A percentile compares a stretch with the other conserved stretches of the same genome.
phyloP scores from a whole-genome alignment of 805 yeast genomes.

The Allodekkera sacchari region DNA sequence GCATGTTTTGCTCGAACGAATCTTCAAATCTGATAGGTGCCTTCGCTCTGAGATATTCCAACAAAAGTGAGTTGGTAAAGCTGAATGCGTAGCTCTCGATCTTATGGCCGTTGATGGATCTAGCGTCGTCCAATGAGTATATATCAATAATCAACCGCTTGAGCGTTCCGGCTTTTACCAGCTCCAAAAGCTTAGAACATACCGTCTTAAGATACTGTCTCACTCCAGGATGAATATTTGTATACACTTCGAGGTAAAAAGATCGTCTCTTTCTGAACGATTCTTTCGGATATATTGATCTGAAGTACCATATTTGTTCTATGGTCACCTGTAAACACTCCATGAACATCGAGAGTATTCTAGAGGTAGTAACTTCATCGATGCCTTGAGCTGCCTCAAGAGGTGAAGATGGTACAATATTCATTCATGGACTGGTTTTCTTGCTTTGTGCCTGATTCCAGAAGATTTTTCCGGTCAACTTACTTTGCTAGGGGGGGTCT shows the following conservation, averaged over 20 bases:
- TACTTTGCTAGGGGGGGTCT: no score
- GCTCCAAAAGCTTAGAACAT: slow-evolving; percentile 13
- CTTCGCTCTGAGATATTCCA: slow-evolving; percentile 11
- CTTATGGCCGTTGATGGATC: not conserved
- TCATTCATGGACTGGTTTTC: not conserved
- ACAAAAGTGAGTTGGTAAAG: slow-evolving; percentile 19
- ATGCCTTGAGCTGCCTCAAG: not conserved
- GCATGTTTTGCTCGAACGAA: slow-evolving; percentile 6
- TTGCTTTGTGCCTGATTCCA: no score
- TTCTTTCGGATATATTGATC: slow-evolving; percentile 43
- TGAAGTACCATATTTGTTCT: slow-evolving; percentile 47
- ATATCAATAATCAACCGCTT: slow-evolving; percentile 18
- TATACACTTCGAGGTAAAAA: slow-evolving; percentile 34
- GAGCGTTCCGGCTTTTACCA: slow-evolving; percentile 16
- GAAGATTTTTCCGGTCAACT: no score
- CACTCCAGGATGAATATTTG: slow-evolving; percentile 40
- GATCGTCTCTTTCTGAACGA: slow-evolving; percentile 37
- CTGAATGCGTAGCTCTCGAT: slow-evolving; percentile 21
- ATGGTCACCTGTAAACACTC: slow-evolving; percentile 44
- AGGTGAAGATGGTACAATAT: not conserved
- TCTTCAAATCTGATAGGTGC: slow-evolving; percentile 6
- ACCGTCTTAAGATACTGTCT: slow-evolving; percentile 28
- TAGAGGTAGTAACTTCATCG: not conserved
- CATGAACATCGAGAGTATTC: slow-evolving; percentile 22
- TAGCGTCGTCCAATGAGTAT: slow-evolving; percentile 3